These are phyloP conservation scores for Gremmenia infestans DNA, from an alignment of 2,329 filamentous ascomycete genomes.

Conservation along the genomic window DNA sequence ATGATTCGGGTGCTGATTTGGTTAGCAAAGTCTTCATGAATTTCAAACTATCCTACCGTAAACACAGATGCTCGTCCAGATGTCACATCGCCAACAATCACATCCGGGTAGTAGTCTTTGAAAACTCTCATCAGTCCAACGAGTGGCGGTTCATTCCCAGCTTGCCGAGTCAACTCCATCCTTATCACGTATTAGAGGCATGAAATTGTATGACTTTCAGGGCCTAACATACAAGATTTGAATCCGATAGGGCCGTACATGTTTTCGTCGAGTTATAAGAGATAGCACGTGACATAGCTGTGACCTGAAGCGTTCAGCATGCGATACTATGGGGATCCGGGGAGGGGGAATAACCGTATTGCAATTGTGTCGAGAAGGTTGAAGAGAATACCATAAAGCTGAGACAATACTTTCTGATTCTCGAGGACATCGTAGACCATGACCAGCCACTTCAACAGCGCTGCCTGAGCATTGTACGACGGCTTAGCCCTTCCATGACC, in stretches of 20 bases:
- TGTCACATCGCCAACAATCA: slow-evolving; percentile 68
- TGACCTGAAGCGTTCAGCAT: slow-evolving; percentile 16
- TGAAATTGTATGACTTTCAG: background rate
- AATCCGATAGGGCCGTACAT: slow-evolving; percentile 80
- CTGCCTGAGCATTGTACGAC: slow-evolving; percentile 62
- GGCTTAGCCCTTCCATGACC: slow-evolving; percentile 75
- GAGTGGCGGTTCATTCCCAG: slow-evolving; percentile 68
- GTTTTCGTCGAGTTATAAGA: slow-evolving; percentile 71
- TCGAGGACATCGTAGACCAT: slow-evolving; percentile 69
- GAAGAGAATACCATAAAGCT: slow-evolving; percentile 72
- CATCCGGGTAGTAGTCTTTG: slow-evolving; percentile 87
- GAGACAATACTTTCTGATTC: slow-evolving; percentile 56
- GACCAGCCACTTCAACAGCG: slow-evolving; percentile 73
- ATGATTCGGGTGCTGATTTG: slow-evolving; percentile 58
- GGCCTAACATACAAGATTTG: slow-evolving; percentile 57
- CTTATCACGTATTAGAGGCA: slow-evolving; percentile 34
- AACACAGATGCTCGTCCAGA: slow-evolving; percentile 57
- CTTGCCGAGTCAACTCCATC: slow-evolving; percentile 52
- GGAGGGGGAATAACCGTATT: slow-evolving; percentile 48
- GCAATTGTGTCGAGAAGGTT: slow-evolving; percentile 77
- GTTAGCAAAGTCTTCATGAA: slow-evolving; percentile 17
- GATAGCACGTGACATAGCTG: slow-evolving; percentile 71
- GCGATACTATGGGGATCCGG: background rate
- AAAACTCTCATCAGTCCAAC: slow-evolving; percentile 74
- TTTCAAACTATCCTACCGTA: slow-evolving; percentile 39